These are phyloP conservation scores for Mycosphaerelloides madeirae DNA, from an alignment of 2,329 filamentous ascomycete species.

Conservation along the genomic window DNA sequence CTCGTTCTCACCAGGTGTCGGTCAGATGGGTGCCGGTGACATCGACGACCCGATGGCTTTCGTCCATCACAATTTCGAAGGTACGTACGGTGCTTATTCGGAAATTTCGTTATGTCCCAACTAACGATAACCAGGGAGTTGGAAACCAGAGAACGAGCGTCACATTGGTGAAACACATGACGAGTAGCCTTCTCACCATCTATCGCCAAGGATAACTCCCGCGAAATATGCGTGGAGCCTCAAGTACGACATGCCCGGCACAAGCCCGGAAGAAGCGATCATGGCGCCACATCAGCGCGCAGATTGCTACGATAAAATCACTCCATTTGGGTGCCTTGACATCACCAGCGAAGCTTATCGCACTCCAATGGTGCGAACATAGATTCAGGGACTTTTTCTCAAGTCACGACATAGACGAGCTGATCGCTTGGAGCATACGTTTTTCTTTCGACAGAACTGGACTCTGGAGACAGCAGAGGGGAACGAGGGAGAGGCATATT, in stretches of 20 bases:
- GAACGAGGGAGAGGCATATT: not conserved
- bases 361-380: not conserved
- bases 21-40: slow-evolving; percentile 86
- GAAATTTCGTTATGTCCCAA: not conserved
- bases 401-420: slow-evolving; percentile 1
- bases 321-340: not conserved
- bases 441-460: not conserved
- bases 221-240: not conserved
- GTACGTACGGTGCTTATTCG: slow-evolving; percentile 56
- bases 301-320: slow-evolving; percentile 1
- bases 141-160: slow-evolving; percentile 68
- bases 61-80: slow-evolving; percentile 95
- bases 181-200: not conserved
- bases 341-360: not conserved
- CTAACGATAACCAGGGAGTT: slow-evolving; percentile 53
- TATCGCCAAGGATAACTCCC: not conserved
- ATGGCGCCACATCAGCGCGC: not conserved
- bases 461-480: slow-evolving; percentile 1
- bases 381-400: not conserved
- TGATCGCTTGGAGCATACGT: not conserved
- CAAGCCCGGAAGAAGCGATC: slow-evolving; percentile 1
- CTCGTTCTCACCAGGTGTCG: slow-evolving; percentile 90
- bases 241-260: not conserved
- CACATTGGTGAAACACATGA: slow-evolving; percentile 54
- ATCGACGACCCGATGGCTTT: slow-evolving; percentile 92